These are phyloP conservation scores for Bretschneidera sinensis DNA, from an alignment of 345 rosid species.

Conservation along the genomic window DNA sequence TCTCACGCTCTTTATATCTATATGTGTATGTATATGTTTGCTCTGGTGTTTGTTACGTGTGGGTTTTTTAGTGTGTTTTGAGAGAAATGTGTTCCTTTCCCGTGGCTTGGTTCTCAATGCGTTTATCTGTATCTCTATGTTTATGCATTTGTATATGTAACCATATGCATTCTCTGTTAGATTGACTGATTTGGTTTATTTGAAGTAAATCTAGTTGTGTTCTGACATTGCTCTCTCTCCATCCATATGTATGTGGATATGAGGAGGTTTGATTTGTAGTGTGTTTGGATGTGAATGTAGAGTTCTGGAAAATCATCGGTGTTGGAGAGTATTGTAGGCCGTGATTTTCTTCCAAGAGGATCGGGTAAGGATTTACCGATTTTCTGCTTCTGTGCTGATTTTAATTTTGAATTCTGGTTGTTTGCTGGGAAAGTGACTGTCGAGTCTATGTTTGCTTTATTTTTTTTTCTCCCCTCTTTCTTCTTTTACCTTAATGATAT, in stretches of 20 bases:
- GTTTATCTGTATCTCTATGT: too few species aligned
- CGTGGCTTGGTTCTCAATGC: not conserved
- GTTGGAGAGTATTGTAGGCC: constrained; percentile 65
- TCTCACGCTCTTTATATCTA: not conserved
- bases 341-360: constrained; percentile 68
- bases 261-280: not conserved
- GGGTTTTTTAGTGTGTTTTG: not conserved
- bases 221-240: not conserved
- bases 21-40: not conserved
- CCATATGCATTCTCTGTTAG: not conserved
- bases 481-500: too few species aligned
- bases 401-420: too few species aligned
- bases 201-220: not conserved
- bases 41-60: not conserved
- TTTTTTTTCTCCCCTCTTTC: too few species aligned
- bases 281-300: constrained; percentile 23
- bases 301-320: constrained; percentile 71
- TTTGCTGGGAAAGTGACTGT: too few species aligned
- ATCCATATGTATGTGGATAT: too few species aligned
- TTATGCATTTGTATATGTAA: not conserved
- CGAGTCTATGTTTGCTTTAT: too few species aligned
- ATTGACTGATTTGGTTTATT: not conserved
- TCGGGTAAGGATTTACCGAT: constrained; percentile 33
- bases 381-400: not conserved
- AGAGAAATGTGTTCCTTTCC: not conserved